Conservation (phyloP, 306 rosid genomes). For the Prunus mongolica region DNA sequence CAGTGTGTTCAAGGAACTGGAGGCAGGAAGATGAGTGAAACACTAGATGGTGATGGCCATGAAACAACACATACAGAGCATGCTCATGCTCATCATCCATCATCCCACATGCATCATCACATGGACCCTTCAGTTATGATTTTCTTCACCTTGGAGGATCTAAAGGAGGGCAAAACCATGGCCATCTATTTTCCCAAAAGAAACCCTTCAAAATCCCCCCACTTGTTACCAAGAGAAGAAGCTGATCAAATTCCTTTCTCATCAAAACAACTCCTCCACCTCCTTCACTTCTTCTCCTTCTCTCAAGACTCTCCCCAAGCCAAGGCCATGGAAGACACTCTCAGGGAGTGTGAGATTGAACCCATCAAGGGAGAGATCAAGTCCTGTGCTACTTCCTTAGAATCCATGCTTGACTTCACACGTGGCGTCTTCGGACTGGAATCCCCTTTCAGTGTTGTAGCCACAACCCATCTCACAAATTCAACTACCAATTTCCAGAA, state of each 20-base stretch:
- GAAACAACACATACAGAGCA: conserved; percentile 8
- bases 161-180: conserved; percentile 49
- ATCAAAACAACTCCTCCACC: conserved; percentile 37
- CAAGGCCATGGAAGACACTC: conserved; percentile 62
- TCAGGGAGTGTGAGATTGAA: conserved; percentile 50
- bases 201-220: conserved; percentile 53
- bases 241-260: conserved; percentile 66
- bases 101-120: conserved; percentile 29
- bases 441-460: conserved; percentile 23
- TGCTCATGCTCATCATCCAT: conserved; percentile 14
- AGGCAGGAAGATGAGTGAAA: conserved; percentile 20
- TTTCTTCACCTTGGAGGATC: conserved; percentile 63
- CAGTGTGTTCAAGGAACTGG: conserved; percentile 33
- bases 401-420: conserved; percentile 64
- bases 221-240: conserved; percentile 40
- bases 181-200: conserved; percentile 62
- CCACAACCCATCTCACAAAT: conserved; percentile 44
- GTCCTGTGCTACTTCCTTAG: conserved; percentile 66
- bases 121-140: conserved; percentile 49
- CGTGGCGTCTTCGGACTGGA: conserved; percentile 31
- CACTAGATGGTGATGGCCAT: background rate
- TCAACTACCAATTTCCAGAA: conserved; percentile 58
- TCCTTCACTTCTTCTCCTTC: conserved; percentile 45
- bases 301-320: conserved; percentile 58
- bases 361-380: conserved; percentile 70